Evolutionary conservation across 1,284 basidiomycete genomes (phyloP).

Genomic region (Ustilago esculenta): DNA sequence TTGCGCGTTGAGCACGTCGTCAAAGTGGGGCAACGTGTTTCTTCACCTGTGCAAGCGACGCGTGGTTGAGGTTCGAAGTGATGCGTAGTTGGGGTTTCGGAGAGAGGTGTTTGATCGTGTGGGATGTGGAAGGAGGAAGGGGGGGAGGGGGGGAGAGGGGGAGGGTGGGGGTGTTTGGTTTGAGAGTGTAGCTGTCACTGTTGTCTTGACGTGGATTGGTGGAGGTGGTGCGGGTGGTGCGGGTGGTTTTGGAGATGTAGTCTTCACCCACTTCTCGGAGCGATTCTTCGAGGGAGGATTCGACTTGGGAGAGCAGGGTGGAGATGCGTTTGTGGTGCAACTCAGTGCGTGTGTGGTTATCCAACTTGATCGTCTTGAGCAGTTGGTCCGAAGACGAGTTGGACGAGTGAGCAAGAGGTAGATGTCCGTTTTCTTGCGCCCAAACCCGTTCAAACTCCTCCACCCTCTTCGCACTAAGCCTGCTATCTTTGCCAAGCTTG

Average conservation of each 20-base stretch:
- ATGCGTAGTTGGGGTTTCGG: slow-evolving; percentile 27
- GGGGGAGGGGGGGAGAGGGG: slow-evolving; percentile 10
- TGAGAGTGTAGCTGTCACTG: background rate
- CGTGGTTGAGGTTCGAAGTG: slow-evolving; percentile 33
- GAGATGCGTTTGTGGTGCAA: slow-evolving; percentile 19
- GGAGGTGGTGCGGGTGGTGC: background rate
- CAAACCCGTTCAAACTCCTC: slow-evolving; percentile 29
- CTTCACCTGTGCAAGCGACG: slow-evolving; percentile 21
- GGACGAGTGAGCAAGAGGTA: too few relatives aligned
- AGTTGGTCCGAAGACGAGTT: too few relatives aligned
- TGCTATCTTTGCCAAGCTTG: slow-evolving; percentile 16
- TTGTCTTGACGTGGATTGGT: background rate
- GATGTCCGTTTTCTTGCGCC: slow-evolving; percentile 27
- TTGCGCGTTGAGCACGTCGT: slow-evolving; percentile 48
- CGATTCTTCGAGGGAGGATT: slow-evolving; percentile 27
- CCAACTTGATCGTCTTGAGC: slow-evolving; percentile 5
- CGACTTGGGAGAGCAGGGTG: slow-evolving; percentile 6
- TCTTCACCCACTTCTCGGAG: slow-evolving; percentile 29
- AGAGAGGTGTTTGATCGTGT: slow-evolving; percentile 26
- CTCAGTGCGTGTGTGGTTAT: background rate
- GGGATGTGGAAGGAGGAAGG: too few relatives aligned
- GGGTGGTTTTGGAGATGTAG: slow-evolving; percentile 6
- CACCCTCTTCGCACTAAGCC: slow-evolving; percentile 24
- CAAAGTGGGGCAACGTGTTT: slow-evolving; percentile 52
- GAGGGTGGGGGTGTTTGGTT: slow-evolving; percentile 9